Conservation (phyloP, 371 early-diverging fungal species). For the Cokeromyces recurvatus region DNA sequence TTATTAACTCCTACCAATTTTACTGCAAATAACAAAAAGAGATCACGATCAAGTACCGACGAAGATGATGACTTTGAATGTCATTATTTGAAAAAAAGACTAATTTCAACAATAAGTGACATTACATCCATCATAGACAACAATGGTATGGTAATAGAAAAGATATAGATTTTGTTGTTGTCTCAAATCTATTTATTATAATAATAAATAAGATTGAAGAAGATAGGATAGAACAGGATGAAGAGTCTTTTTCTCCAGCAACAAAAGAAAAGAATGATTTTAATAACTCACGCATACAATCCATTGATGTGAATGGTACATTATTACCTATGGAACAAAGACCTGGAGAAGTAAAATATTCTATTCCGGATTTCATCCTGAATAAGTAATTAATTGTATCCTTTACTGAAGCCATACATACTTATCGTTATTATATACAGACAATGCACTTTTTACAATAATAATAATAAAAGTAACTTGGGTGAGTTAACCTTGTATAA, state of each 20-base stretch:
- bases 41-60: slow-evolving; percentile 5
- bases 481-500: no score
- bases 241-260: background rate
- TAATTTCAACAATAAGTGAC: slow-evolving; percentile 7
- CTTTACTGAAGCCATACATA: no score
- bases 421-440: no score
- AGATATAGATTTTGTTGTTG: no score
- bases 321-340: slow-evolving; percentile 27
- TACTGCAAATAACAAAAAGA: slow-evolving; percentile 4
- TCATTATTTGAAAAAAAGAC: slow-evolving; percentile 16
- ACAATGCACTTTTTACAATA: no score
- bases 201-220: no score
- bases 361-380: slow-evolving; percentile 35
- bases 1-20: slow-evolving; percentile 13
- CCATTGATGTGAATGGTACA: slow-evolving; percentile 19
- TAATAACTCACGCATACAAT: slow-evolving; percentile 4
- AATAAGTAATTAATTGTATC: no score
- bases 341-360: slow-evolving; percentile 20
- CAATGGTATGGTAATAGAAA: no score
- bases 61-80: slow-evolving; percentile 13
- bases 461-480: no score
- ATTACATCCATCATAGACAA: background rate
- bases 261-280: no score
- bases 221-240: no score
- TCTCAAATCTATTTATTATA: background rate